Base-by-base conservation (phyloP, 2,329 filamentous ascomycete species). In the Diaporthe vexans region DNA sequence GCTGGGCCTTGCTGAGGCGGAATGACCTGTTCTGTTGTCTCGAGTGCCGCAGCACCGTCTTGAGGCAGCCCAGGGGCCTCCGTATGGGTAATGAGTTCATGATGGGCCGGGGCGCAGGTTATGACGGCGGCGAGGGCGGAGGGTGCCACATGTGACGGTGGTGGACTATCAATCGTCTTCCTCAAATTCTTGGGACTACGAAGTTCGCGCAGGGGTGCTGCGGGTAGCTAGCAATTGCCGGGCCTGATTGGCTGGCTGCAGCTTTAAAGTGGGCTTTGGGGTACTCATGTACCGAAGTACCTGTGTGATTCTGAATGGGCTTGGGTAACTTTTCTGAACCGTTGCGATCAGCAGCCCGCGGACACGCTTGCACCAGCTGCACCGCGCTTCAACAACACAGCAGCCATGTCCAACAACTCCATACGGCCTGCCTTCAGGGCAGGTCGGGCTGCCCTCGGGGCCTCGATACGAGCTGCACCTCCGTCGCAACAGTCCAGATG, bases 61-160 rank as follows among this genome's bases (percentile, higher is more conserved):
- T 94, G 81, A 94, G 90, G 84, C 91, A 92, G 87, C 91, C 90
- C 81, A 94, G 84, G 76, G 93, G 93, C 89, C 93, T 91, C 84
- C 90, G 84, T 80, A 88, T 80, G 75, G 88, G 84, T 77, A 90
- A 86, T 78, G 89, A 87, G 88, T 94, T 95, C 87, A 88, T 90
- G 77, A 80, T 84, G 79, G 75, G 71, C 68, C 56, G 79, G 77
- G 48, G 52, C 65, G 61, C 76, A 73, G 48, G 35, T 69, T 24
- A 73, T 57, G 67, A 73, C 69, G 58, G 48, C 65, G 71, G 61
- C 74, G 61, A 67, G 46, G 67, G 48, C n/a, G n/a, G 58, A 61
- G 48, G 54, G 24, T 73, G 68, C 58, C 71, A 37, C 37, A 61
- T 57, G 51, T 71, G 37, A 40, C 33, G 59, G 17, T 76, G 73